Evolutionary conservation across 352 stramenopile species (phyloP).

Genomic region (Phytophthora nicotianae): DNA sequence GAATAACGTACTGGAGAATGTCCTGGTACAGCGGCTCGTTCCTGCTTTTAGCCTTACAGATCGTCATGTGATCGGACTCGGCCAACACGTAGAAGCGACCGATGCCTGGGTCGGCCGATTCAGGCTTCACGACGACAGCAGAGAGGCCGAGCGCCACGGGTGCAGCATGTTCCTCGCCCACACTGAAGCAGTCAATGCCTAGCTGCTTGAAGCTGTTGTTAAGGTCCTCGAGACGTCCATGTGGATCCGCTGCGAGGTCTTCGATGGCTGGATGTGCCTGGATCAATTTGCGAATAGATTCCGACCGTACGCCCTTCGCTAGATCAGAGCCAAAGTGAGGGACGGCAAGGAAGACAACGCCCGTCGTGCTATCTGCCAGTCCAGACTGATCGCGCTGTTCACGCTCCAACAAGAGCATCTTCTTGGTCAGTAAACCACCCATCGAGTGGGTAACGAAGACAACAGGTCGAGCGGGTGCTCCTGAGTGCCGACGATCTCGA

Average conservation of each 20-base stretch:
- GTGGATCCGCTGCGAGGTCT: constrained; percentile 60
- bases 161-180: constrained; percentile 62
- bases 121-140: constrained; percentile 75
- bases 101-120: constrained; percentile 75
- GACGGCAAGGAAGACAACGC: constrained; percentile 82
- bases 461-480: constrained; percentile 43
- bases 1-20: constrained; percentile 47
- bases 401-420: constrained; percentile 69
- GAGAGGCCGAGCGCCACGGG: constrained; percentile 75
- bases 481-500: constrained; percentile 17
- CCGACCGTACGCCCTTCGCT: constrained; percentile 63
- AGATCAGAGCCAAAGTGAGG: constrained; percentile 86
- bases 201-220: constrained; percentile 75
- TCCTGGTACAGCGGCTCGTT: constrained; percentile 70
- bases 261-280: constrained; percentile 75
- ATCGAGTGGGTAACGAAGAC: constrained; percentile 91
- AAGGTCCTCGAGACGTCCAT: constrained; percentile 63
- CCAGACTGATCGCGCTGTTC: constrained; percentile 31
- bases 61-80: constrained; percentile 85
- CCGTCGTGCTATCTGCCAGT: constrained; percentile 52
- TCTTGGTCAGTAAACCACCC: constrained; percentile 86
- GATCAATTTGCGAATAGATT: constrained; percentile 74
- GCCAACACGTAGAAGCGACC: constrained; percentile 70
- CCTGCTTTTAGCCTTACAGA: constrained; percentile 81
- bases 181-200: constrained; percentile 73